Evolutionary conservation across 768 basidiomycete genomes (phyloP), one percentile per base, ranked within the genome.

Genomic region (Rhodotorula paludigena): DNA sequence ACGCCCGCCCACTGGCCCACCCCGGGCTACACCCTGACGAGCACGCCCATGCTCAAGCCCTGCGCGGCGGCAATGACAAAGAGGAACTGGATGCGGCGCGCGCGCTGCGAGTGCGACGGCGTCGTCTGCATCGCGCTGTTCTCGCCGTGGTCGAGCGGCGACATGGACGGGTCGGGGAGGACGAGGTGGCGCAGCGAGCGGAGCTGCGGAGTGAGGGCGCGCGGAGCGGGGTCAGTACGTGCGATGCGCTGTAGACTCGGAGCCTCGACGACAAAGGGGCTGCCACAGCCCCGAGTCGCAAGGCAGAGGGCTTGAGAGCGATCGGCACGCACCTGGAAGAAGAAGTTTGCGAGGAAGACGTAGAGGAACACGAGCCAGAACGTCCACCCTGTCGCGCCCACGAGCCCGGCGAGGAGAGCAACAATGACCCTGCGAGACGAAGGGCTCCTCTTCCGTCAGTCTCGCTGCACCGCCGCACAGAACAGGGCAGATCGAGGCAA

Each of bases 181-280:
- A 96, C 86, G 61, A 96, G 86, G 28, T 91, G 90, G 59, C 92
- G 90, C 35, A 97, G 83, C 2, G 93, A 94, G 51, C 92, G 90
- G 32, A 96, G 85, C 92, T 94, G 76, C 30, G n/a, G 42, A 16
- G 32, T 21, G 28, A 42, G 42, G 53, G 11, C 44, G 39, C 49
- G 18, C 35, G 57, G 56, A n/a, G 23, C 35, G 11, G 41, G 38
- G 6, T 5, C 32, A 14, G 56, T 28, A 9, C 16, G n/a, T n/a
- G n/a, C n/a, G n/a, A n/a, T n/a, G n/a, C n/a, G n/a, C n/a, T n/a
- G n/a, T n/a, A n/a, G n/a, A n/a, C n/a, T n/a, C n/a, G n/a, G n/a
- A n/a, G n/a, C n/a, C n/a, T n/a, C n/a, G n/a, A n/a, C n/a, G n/a
- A n/a, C n/a, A n/a, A n/a, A n/a, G n/a, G n/a, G n/a, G n/a, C n/a